A percentile compares a stretch with the other conserved stretches of the same genome.
Evolutionary conservation across 495 filamentous ascomycete species (phyloP).

Genomic region (Penicillium macrosclerotiorum): DNA sequence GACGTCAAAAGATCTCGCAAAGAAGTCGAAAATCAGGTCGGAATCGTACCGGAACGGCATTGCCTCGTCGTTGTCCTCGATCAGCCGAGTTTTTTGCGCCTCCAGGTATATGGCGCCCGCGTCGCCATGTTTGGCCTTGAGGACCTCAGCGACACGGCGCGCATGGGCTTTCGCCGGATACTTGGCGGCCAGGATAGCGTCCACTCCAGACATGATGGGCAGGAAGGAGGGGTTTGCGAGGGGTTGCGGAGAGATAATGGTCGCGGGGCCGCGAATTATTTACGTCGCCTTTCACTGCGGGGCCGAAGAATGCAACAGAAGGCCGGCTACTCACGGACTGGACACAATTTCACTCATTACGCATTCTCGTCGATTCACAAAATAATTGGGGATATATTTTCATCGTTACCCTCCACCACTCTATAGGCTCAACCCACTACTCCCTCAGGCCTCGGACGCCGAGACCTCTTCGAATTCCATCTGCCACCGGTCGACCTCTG

Average conservation of each 20-base stretch:
- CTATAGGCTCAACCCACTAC: not conserved
- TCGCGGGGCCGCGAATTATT: no score
- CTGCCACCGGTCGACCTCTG: slow-evolving; percentile 67
- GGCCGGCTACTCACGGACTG: no score
- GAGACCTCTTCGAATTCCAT: slow-evolving; percentile 69
- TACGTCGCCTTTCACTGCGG: no score
- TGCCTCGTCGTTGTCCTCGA: slow-evolving; percentile 80
- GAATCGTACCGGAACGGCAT: slow-evolving; percentile 66
- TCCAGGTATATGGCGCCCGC: slow-evolving; percentile 73
- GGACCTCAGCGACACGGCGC: slow-evolving; percentile 72
- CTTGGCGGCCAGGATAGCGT: slow-evolving; percentile 62
- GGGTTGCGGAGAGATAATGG: no score
- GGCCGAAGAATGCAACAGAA: no score
- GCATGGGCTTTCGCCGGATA: slow-evolving; percentile 96
- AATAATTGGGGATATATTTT: no score
- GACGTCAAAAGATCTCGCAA: no score
- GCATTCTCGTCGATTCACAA: no score
- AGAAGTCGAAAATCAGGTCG: slow-evolving; percentile 8
- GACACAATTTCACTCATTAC: no score
- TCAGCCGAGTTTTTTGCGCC: slow-evolving; percentile 69
- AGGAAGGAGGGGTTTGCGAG: no score
- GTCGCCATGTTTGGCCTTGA: slow-evolving; percentile 41
- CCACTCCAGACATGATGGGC: slow-evolving; percentile 34
- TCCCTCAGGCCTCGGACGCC: slow-evolving; percentile 23
- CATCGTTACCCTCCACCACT: no score